Percentiles rank a stretch among this genome's conserved stretches.
phyloP scores from a whole-genome alignment of 2,329 filamentous ascomycete species.

The Fusarium nematophilum region DNA sequence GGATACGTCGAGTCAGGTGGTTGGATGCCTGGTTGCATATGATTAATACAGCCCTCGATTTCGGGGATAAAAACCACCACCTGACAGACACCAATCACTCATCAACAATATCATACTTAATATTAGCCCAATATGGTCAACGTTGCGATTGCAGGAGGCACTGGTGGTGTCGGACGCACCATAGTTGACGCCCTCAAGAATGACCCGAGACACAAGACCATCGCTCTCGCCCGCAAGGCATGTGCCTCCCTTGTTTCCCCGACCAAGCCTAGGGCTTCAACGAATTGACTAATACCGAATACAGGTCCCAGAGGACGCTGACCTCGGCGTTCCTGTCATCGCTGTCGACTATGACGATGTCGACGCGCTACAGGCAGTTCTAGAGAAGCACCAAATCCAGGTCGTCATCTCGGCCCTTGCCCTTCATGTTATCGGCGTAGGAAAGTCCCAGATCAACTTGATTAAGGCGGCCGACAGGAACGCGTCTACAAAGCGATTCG shows the following conservation, averaged over 20 bases:
- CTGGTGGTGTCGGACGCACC: constrained; percentile 56
- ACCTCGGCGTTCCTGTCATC: constrained; percentile 38
- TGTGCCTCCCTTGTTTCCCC: too few relatives aligned
- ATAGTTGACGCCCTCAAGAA: constrained; percentile 58
- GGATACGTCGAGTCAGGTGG: too few relatives aligned
- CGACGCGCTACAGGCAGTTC: constrained; percentile 30
- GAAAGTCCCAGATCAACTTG: constrained; percentile 49
- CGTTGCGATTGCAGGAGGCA: constrained; percentile 60
- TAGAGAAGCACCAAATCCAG: constrained; percentile 53
- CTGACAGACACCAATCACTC: too few relatives aligned
- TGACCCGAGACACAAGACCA: too few relatives aligned
- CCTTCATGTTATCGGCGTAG: constrained; percentile 34
- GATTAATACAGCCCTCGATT: too few relatives aligned
- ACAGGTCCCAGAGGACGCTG: constrained; percentile 22
- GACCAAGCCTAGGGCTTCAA: too few relatives aligned
- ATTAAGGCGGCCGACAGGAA: constrained; percentile 57
- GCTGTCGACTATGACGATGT: constrained; percentile 45
- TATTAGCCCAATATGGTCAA: too few relatives aligned
- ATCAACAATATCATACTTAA: too few relatives aligned
- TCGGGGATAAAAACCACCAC: too few relatives aligned
- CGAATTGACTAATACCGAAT: not conserved
- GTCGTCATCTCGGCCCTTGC: constrained; percentile 54
- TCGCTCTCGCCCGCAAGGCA: constrained; percentile 38
- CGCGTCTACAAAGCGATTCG: constrained; percentile 51
- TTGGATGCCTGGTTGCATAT: too few relatives aligned